Conservation (phyloP, 768 basidiomycete species). For the Phylloporus arenicola region DNA sequence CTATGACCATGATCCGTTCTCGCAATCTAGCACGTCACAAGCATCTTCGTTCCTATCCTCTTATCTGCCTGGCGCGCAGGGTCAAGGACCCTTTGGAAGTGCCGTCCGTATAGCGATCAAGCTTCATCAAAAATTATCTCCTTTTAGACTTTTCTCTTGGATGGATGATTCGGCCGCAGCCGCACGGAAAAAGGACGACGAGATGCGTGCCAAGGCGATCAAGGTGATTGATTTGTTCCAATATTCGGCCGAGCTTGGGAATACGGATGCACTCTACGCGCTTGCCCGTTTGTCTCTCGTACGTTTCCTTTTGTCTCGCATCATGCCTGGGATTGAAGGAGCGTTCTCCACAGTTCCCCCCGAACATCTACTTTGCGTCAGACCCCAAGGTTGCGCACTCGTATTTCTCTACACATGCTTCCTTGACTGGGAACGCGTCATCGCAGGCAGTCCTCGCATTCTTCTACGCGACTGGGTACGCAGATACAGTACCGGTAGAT, state of each 20-base stretch:
- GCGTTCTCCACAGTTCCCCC: conserved; percentile 52
- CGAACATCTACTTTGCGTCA: conserved; percentile 56
- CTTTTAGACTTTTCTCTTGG: conserved; percentile 41
- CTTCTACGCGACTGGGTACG: conserved; percentile 85
- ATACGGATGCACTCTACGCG: conserved; percentile 65
- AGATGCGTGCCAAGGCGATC: conserved; percentile 63
- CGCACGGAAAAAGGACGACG: conserved; percentile 57
- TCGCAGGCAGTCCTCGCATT: conserved; percentile 85
- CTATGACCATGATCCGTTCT: conserved; percentile 47
- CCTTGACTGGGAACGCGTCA: conserved; percentile 72
- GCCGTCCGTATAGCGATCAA: conserved; percentile 62
- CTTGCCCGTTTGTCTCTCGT: conserved; percentile 67
- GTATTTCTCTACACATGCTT: conserved; percentile 59
- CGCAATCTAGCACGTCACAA: conserved; percentile 34
- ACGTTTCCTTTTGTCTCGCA: conserved; percentile 19
- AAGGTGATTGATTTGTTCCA: conserved; percentile 78
- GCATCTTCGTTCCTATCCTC: conserved; percentile 53
- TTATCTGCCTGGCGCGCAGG: conserved; percentile 66
- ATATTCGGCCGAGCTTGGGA: conserved; percentile 76
- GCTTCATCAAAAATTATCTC: conserved; percentile 55
- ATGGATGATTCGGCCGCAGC: conserved; percentile 38
- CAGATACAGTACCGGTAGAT: conserved; percentile 53
- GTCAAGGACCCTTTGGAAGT: conserved; percentile 71
- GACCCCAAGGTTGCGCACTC: conserved; percentile 61
- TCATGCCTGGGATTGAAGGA: not conserved